phyloP scores from a whole-genome alignment of 2,329 filamentous ascomycete species.

The Zymoseptoria crescenta region DNA sequence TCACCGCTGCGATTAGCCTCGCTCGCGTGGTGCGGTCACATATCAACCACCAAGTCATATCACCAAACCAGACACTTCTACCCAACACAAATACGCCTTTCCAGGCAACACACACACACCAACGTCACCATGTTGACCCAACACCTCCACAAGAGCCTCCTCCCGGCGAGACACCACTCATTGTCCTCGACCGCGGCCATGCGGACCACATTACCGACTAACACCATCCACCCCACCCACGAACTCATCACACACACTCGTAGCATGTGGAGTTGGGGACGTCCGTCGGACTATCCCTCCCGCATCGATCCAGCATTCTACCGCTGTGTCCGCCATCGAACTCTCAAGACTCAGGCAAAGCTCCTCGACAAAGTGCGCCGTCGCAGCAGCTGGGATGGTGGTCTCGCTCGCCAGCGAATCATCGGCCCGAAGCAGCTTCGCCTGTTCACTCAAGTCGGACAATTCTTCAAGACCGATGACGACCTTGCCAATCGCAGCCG shows the following conservation, averaged over 20 bases:
- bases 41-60: not conserved
- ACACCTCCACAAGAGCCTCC: slow-evolving; percentile 18
- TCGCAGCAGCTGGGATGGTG: slow-evolving; percentile 26
- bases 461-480: slow-evolving; percentile 3
- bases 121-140: slow-evolving; percentile 21
- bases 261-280: slow-evolving; percentile 22
- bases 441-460: slow-evolving; percentile 1
- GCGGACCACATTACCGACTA: slow-evolving; percentile 6
- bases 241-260: slow-evolving; percentile 9
- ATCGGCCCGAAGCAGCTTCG: slow-evolving; percentile 24
- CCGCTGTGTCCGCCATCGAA: slow-evolving; percentile 23
- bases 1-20: not conserved
- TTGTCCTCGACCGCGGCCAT: slow-evolving; percentile 9
- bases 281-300: slow-evolving; percentile 21
- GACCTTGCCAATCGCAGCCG: slow-evolving; percentile 10
- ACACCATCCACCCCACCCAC: slow-evolving; percentile 7
- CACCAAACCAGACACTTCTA: not conserved
- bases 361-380: slow-evolving; percentile 26
- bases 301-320: slow-evolving; percentile 27
- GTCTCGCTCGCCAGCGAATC: slow-evolving; percentile 19
- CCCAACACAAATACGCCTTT: not conserved
- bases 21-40: not conserved
- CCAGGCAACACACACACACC: not conserved
- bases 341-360: slow-evolving; percentile 25
- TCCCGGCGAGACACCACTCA: slow-evolving; percentile 8